Percentiles rank a stretch among this genome's conserved stretches.
These are phyloP conservation scores for Alternaria tenuissima DNA, from an alignment of 2,329 filamentous ascomycete species.

Conservation along the genomic window DNA sequence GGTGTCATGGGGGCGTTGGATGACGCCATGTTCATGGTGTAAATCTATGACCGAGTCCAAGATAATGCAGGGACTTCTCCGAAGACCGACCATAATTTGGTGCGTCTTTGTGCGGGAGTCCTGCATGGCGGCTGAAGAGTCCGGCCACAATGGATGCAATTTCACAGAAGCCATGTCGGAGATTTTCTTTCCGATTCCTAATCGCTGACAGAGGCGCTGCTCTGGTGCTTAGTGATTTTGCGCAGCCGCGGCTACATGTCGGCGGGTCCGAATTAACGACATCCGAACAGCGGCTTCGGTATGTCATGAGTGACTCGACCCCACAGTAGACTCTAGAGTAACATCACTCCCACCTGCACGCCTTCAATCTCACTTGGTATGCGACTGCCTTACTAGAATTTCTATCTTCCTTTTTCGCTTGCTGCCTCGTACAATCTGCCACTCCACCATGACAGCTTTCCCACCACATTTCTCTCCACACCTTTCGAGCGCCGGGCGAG, in stretches of 20 bases:
- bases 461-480: conserved; percentile 64
- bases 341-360: background rate
- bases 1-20: background rate
- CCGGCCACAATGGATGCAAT: background rate
- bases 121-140: background rate
- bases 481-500: conserved; percentile 53
- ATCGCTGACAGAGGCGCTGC: conserved; percentile 29
- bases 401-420: background rate
- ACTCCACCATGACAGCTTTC: conserved; percentile 59
- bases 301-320: conserved; percentile 15
- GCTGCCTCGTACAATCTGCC: background rate
- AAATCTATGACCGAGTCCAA: background rate
- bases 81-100: background rate
- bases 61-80: background rate
- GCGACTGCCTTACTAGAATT: background rate
- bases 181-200: conserved; percentile 6
- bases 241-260: conserved; percentile 21
- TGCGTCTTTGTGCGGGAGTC: background rate
- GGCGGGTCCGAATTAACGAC: conserved; percentile 20
- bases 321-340: conserved; percentile 11
- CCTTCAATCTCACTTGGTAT: background rate
- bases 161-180: background rate
- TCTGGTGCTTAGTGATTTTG: conserved; percentile 9
- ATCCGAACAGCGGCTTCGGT: conserved; percentile 22
- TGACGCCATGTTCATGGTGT: background rate